Conservation (phyloP, 257 asterid species). For the Primulina huaijiensis region DNA sequence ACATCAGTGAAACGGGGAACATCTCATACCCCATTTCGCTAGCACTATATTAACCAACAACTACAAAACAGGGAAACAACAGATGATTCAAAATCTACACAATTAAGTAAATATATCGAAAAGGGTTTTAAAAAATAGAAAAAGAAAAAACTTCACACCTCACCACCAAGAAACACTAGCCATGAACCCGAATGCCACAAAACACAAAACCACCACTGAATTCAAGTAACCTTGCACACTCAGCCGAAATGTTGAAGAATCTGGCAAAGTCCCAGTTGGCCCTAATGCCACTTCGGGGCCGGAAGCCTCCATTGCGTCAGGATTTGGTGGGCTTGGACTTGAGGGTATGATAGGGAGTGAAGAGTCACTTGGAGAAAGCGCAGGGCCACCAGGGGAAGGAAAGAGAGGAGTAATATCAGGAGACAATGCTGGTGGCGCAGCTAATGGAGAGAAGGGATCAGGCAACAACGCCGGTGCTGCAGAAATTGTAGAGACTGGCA, state of each 20-base stretch:
- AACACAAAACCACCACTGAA: constrained; percentile 30
- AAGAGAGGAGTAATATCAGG: constrained; percentile 78
- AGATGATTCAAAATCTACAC: constrained; percentile 2
- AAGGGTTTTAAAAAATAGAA: not conserved
- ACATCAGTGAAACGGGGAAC: not conserved
- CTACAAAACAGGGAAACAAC: constrained; percentile 17
- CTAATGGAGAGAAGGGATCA: constrained; percentile 42
- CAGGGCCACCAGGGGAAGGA: constrained; percentile 73
- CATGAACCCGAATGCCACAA: constrained; percentile 34
- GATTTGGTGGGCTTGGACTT: constrained; percentile 97
- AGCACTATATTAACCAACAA: constrained; percentile 21
- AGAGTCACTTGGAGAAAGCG: constrained; percentile 66
- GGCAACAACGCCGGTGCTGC: constrained; percentile 84
- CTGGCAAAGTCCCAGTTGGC: constrained; percentile 41
- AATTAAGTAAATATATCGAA: not conserved
- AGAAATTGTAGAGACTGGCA: constrained; percentile 67
- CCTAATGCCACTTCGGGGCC: constrained; percentile 52
- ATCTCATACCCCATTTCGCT: not conserved
- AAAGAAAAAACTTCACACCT: not conserved
- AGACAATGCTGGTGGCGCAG: constrained; percentile 54
- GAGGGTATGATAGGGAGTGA: constrained; percentile 74
- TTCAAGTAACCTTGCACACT: constrained; percentile 24
- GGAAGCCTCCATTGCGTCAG: constrained; percentile 54
- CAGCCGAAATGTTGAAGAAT: constrained; percentile 40
- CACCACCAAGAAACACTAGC: constrained; percentile 2